These are phyloP conservation scores for Heterobasidion irregulare DNA, from an alignment of 1,284 basidiomycete species.

Conservation along the genomic window DNA sequence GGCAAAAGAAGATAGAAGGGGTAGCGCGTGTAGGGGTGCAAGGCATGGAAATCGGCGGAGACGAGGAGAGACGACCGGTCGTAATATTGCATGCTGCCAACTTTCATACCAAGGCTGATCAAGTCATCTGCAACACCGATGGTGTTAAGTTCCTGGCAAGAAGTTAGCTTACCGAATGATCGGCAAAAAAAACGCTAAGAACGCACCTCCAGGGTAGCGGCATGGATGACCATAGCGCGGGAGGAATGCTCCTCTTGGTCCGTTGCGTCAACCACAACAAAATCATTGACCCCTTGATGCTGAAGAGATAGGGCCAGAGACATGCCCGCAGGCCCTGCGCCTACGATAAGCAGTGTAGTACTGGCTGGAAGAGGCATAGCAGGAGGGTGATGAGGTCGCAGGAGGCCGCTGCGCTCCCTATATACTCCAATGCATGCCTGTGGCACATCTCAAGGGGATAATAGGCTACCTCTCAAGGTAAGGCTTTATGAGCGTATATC, in stretches of 20 bases:
- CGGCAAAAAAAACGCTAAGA: neutral
- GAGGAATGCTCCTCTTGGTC: conserved; percentile 17
- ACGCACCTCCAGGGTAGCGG: conserved; percentile 22
- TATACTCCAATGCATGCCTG: no score
- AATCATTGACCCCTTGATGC: conserved; percentile 32
- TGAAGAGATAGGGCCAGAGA: conserved; percentile 34
- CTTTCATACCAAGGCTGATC: conserved; percentile 29
- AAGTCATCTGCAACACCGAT: conserved; percentile 35
- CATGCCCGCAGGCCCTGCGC: conserved; percentile 38
- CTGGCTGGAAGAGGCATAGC: conserved; percentile 21
- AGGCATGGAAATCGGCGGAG: conserved; percentile 22
- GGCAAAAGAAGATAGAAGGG: conserved; percentile 36
- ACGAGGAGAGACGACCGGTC: conserved; percentile 22
- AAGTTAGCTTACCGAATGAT: neutral
- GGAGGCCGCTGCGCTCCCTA: no score
- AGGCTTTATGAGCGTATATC: no score
- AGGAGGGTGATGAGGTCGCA: neutral
- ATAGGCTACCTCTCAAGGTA: no score
- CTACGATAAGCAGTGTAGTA: conserved; percentile 35
- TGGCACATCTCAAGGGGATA: no score
- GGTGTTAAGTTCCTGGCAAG: conserved; percentile 33
- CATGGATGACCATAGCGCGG: conserved; percentile 20
- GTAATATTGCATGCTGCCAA: conserved; percentile 17
- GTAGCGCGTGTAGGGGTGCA: conserved; percentile 31
- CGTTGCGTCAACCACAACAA: conserved; percentile 38